Conservation (phyloP, 2,329 filamentous ascomycete genomes). For the Colletotrichum graminicola region DNA sequence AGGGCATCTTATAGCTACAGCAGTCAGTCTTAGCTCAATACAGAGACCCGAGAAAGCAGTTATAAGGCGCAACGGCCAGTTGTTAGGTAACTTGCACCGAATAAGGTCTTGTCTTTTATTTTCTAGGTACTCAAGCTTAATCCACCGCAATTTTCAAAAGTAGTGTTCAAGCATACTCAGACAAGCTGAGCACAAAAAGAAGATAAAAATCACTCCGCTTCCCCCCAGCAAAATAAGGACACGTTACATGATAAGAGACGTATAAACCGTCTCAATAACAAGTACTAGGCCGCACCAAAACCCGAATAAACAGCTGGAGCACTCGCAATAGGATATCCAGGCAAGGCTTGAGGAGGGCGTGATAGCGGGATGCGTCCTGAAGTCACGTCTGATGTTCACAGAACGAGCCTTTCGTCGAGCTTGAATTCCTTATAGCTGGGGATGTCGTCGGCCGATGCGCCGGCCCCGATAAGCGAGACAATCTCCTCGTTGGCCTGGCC, state of each 20-base stretch:
- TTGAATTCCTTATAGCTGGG: constrained; percentile 19
- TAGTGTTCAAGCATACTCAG: constrained; percentile 15
- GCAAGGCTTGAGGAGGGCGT: constrained; percentile 15
- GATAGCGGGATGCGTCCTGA: constrained; percentile 11
- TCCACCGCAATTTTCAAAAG: constrained; percentile 15
- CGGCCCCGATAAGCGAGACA: background rate
- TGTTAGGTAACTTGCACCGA: background rate
- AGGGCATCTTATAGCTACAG: too few relatives aligned
- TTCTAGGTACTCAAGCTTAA: background rate
- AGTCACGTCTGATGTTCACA: constrained; percentile 23
- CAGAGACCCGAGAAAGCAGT: too few relatives aligned
- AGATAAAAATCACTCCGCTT: too few relatives aligned
- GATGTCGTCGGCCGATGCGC: constrained; percentile 27
- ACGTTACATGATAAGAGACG: constrained; percentile 5
- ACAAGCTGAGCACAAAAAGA: constrained; percentile 11
- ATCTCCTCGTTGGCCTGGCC: constrained; percentile 25
- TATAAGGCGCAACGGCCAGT: background rate
- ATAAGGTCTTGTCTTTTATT: constrained; percentile 17
- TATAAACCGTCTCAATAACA: background rate
- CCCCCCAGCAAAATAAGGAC: background rate
- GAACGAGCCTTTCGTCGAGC: constrained; percentile 26
- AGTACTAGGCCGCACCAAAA: constrained; percentile 1
- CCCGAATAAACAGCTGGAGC: constrained; percentile 1
- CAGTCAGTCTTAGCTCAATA: too few relatives aligned
- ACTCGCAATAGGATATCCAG: constrained; percentile 7